Conservation (phyloP, 2,329 filamentous ascomycete genomes). For the Curvularia sp. region DNA sequence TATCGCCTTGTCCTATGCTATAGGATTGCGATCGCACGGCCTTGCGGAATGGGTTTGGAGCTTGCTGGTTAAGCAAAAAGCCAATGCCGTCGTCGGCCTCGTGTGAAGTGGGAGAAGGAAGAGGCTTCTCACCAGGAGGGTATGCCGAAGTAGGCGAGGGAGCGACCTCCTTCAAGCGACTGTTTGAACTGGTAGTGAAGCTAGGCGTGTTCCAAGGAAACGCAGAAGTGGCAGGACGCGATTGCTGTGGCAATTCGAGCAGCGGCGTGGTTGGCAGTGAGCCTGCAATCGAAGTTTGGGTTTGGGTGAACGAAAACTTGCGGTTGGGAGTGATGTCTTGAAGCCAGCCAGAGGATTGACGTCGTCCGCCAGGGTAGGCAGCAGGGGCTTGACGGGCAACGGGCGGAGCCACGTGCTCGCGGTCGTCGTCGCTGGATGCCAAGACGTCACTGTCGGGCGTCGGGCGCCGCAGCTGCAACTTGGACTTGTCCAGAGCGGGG, state of each 20-base stretch:
- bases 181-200: conserved; percentile 35
- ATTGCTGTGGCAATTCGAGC: conserved; percentile 62
- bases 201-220: conserved; percentile 54
- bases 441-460: conserved; percentile 94
- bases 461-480: conserved; percentile 72
- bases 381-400: conserved; percentile 30
- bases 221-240: conserved; percentile 51
- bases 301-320: conserved; percentile 74
- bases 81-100: conserved; percentile 59
- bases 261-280: conserved; percentile 84
- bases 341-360: conserved; percentile 66
- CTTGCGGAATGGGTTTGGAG: conserved; percentile 89
- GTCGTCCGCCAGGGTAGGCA: conserved; percentile 35
- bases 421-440: conserved; percentile 93
- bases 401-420: conserved; percentile 59
- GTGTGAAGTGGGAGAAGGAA: conserved; percentile 41
- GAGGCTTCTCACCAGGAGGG: conserved; percentile 28
- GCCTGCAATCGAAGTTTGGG: conserved; percentile 68
- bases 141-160: conserved; percentile 46
- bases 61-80: conserved; percentile 51
- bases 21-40: conserved; percentile 96
- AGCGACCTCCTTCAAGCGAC: conserved; percentile 42
- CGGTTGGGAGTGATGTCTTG: conserved; percentile 76
- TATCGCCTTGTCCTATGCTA: conserved; percentile 88
- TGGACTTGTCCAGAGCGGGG: conserved; percentile 69